Conservation (phyloP, 257 asterid genomes). For the Ilex asprella region DNA sequence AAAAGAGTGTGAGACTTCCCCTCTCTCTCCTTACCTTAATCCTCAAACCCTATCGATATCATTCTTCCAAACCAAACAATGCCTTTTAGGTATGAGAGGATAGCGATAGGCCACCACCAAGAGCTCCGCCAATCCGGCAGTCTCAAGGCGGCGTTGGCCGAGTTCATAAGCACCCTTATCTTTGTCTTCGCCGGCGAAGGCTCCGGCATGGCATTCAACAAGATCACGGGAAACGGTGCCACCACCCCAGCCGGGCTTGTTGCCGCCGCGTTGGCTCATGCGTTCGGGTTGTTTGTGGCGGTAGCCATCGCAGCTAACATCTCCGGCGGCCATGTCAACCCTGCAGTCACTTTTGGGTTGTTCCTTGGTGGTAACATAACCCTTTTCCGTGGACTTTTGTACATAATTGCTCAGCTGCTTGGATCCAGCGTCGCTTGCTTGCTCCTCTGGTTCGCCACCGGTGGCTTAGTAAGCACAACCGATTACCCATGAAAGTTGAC, state of each 20-base stretch:
- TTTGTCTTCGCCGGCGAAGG: constrained; percentile 63
- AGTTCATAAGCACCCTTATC: constrained; percentile 48
- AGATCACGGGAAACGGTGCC: constrained; percentile 20
- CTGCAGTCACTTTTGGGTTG: constrained; percentile 56
- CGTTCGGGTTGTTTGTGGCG: constrained; percentile 46
- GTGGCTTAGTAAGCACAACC: constrained; percentile 26
- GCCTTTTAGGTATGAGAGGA: neutral
- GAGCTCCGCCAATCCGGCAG: constrained; percentile 46
- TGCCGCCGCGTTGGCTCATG: constrained; percentile 48
- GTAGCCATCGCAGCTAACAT: constrained; percentile 48
- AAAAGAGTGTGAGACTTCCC: too few relatives aligned
- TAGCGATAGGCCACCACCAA: constrained; percentile 37
- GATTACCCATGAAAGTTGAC: too few relatives aligned
- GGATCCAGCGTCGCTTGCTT: constrained; percentile 43
- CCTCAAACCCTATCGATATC: too few relatives aligned
- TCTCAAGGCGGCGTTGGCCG: constrained; percentile 50
- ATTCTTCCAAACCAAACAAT: too few relatives aligned
- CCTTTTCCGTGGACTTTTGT: constrained; percentile 43
- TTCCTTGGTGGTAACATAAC: constrained; percentile 54
- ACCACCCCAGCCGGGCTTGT: constrained; percentile 37
- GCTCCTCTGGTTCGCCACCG: constrained; percentile 40
- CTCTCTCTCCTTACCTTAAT: too few relatives aligned
- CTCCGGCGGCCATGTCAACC: constrained; percentile 71
- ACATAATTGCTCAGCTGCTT: constrained; percentile 51
- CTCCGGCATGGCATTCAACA: constrained; percentile 52